phyloP scores from a whole-genome alignment of 768 basidiomycete species.

The Suillus americanus region DNA sequence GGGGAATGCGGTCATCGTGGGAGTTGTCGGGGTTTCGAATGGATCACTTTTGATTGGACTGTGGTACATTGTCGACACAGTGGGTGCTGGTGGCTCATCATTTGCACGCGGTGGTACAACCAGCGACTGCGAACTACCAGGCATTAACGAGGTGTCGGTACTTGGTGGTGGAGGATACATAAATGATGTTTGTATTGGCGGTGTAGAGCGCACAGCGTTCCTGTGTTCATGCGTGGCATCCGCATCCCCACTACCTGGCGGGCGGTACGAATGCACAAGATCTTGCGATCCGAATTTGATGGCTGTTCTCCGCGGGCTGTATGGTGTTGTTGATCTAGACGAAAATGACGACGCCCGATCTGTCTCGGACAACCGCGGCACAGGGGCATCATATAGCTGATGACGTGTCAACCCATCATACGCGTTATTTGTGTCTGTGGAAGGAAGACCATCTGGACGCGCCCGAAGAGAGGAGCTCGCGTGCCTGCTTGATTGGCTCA shows the following conservation, averaged over 20 bases:
- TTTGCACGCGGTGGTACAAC: constrained; percentile 24
- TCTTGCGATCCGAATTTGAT: constrained; percentile 81
- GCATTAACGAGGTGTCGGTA: constrained; percentile 16
- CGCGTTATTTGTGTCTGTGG: constrained; percentile 18
- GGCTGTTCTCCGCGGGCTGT: constrained; percentile 44
- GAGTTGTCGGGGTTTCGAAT: constrained; percentile 29
- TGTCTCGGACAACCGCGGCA: constrained; percentile 49
- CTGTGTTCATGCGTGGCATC: constrained; percentile 50
- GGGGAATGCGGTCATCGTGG: constrained; percentile 26
- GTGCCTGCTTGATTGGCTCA: constrained; percentile 46
- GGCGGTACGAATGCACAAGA: constrained; percentile 71
- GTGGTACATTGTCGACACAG: constrained; percentile 11
- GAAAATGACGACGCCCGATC: constrained; percentile 39
- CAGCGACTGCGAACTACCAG: constrained; percentile 18
- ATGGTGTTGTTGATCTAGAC: constrained; percentile 20
- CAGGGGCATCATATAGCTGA: constrained; percentile 86
- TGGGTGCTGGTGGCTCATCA: constrained; percentile 33
- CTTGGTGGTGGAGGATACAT: constrained; percentile 31
- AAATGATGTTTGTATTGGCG: constrained; percentile 15
- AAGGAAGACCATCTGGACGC: constrained; percentile 22
- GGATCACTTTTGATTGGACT: constrained; percentile 19
- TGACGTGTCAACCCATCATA: constrained; percentile 67
- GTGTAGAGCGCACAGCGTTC: constrained; percentile 28
- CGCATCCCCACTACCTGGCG: constrained; percentile 49
- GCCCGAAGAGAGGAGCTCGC: constrained; percentile 21